A percentile compares a stretch with the other conserved stretches of the same genome.
Conservation (phyloP, 1,284 basidiomycete species). For the Ustilago nuda region DNA sequence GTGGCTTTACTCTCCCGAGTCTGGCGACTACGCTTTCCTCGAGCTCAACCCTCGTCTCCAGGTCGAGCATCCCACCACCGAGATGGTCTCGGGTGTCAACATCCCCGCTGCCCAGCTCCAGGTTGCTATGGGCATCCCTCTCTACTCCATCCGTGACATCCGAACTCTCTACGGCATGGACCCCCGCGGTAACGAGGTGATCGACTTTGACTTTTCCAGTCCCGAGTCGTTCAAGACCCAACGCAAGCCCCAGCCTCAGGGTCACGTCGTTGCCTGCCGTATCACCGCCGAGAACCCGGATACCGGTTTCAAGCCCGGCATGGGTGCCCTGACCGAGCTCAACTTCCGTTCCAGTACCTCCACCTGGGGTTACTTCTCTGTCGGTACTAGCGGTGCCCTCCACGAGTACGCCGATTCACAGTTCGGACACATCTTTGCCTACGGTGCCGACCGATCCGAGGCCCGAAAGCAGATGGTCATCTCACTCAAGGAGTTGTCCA, state of each 20-base stretch:
- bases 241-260: conserved; percentile 95
- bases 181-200: conserved; percentile 58
- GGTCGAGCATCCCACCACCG: conserved; percentile 95
- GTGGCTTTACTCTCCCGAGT: conserved; percentile 94
- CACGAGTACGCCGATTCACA: conserved; percentile 87
- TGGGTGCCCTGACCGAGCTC: conserved; percentile 94
- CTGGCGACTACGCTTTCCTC: conserved; percentile 95
- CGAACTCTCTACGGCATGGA: conserved; percentile 86
- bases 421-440: conserved; percentile 99
- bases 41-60: conserved; percentile 99
- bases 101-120: conserved; percentile 97
- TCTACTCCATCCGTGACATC: conserved; percentile 95
- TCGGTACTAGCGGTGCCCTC: conserved; percentile 91
- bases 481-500: conserved; percentile 96
- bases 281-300: conserved; percentile 99
- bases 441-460: conserved; percentile 94
- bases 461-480: conserved; percentile 99
- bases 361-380: conserved; percentile 96
- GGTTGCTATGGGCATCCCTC: conserved; percentile 96
- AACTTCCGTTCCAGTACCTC: conserved; percentile 97
- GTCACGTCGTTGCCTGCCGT: conserved; percentile 98
- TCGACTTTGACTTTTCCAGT: conserved; percentile 86
- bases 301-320: conserved; percentile 99
- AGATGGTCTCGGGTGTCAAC: conserved; percentile 99
- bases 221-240: conserved; percentile 88